Base-by-base conservation (phyloP, 257 asterid genomes). In the Buddleja alternifolia region DNA sequence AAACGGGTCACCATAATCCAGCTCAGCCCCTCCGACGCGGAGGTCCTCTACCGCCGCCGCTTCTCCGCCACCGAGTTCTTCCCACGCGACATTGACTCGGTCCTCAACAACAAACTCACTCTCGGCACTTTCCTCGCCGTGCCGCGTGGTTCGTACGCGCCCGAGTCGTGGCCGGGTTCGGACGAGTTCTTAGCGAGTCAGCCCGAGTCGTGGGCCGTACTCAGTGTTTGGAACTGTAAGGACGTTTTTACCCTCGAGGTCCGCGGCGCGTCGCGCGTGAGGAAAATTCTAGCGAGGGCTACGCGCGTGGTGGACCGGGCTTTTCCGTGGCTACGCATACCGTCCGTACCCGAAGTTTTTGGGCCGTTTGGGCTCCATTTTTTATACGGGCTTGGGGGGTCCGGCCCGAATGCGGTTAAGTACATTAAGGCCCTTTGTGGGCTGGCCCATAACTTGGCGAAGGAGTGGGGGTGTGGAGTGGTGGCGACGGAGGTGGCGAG, bases 181-280 rank as follows among this genome's bases (percentile, higher is more conserved):
- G 76, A 24, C 25, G 80, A 10, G 66, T 89, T 89, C 25, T 66
- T 88, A n/a, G 67, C 71, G 19, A 9, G 36, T 16, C 95, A 54
- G 44, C 92, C 98, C 17, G 90, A 86, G 77, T 87, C 98, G 19
- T 92, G 96, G 98, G 96, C 90, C 1, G 83, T 92, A 7, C 82
- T 89, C 50, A 89, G 98, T 48, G 84, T 86, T 63, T 92, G 98
- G 98, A 92, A 89, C 72, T 85, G 89, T 44, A 85, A 78, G 58
- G 96, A 89, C 37, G 94, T 89, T 57, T 89, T 81, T 78, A 80
- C 69, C 48, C 85, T 92, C 0, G 90, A 92, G 80, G 96, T 92
- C 0, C 92, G 92, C 0, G 98, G 98, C 66, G 96, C 96, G 67
- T 89, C 95, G 79, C 71, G 82, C 54, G 62, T 82, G 77, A 76